Evolutionary conservation across 1,284 basidiomycete genomes (phyloP).

Genomic region (Anthracocystis setariae): DNA sequence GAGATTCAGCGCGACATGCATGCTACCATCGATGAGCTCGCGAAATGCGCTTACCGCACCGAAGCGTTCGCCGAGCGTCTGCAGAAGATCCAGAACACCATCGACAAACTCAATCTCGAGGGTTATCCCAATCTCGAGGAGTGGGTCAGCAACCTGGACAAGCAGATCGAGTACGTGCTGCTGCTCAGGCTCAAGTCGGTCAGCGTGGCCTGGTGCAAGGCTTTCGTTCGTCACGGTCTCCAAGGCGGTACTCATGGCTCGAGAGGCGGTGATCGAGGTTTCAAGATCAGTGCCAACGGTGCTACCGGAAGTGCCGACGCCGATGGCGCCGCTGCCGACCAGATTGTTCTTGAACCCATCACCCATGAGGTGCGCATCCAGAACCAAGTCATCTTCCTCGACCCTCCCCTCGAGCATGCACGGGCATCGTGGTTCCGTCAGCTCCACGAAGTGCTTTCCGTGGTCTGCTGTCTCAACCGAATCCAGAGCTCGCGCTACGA

Average conservation of each 20-base stretch:
- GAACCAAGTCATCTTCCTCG: constrained; percentile 97
- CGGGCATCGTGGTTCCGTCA: constrained; percentile 90
- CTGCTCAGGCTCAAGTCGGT: constrained; percentile 81
- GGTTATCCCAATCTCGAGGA: constrained; percentile 97
- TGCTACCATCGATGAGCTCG: constrained; percentile 78
- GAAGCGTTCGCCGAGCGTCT: constrained; percentile 84
- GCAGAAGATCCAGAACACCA: constrained; percentile 84
- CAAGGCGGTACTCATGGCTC: constrained; percentile 7
- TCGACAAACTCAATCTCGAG: constrained; percentile 92
- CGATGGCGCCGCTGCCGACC: constrained; percentile 19
- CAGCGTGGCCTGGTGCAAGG: constrained; percentile 85
- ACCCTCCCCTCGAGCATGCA: constrained; percentile 95
- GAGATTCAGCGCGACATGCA: constrained; percentile 88
- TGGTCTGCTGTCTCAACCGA: constrained; percentile 86
- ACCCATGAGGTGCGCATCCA: constrained; percentile 96
- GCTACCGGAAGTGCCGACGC: constrained; percentile 6
- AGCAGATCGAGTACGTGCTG: constrained; percentile 83
- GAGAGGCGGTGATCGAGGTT: constrained; percentile 13
- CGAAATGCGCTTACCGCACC: constrained; percentile 82
- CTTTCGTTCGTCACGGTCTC: constrained; percentile 72
- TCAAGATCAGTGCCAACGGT: constrained; percentile 22
- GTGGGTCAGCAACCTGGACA: constrained; percentile 90
- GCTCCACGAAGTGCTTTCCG: constrained; percentile 79
- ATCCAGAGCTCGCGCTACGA: constrained; percentile 96
- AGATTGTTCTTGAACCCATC: constrained; percentile 46